Percentiles rank a stretch among this genome's conserved stretches.
Evolutionary conservation across 2,329 filamentous ascomycete genomes (phyloP).

Genomic region (Stagonosporopsis tanaceti): DNA sequence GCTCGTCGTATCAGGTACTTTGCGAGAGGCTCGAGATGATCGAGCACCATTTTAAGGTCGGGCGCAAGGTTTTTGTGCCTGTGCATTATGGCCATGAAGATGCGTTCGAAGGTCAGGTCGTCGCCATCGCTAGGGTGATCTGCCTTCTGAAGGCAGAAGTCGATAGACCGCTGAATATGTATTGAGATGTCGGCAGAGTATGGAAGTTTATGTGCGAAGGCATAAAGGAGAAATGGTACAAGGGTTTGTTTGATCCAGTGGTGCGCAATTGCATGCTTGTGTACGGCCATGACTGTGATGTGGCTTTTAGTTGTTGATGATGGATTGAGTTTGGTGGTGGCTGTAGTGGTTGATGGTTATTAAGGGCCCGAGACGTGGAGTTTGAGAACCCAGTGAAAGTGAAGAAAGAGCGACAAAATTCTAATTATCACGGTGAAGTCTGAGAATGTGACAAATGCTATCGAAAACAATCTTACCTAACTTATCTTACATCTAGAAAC

Average conservation of each 20-base stretch:
- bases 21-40: conserved; percentile 20
- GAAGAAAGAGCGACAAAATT: neutral
- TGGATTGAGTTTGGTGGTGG: neutral
- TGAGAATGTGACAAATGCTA: neutral
- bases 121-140: conserved; percentile 17
- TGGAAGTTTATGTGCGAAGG: conserved; percentile 14
- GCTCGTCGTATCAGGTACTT: conserved; percentile 22
- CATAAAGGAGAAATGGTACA: conserved; percentile 22
- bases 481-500: too few species aligned
- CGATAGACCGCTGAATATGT: conserved; percentile 3
- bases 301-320: neutral
- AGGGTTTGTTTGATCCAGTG: conserved; percentile 22
- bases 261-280: conserved; percentile 10
- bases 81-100: conserved; percentile 22
- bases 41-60: conserved; percentile 11
- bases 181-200: conserved; percentile 13
- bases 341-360: neutral
- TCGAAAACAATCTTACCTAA: too few species aligned
- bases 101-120: conserved; percentile 24
- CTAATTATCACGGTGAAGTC: neutral
- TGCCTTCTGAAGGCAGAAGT: conserved; percentile 12
- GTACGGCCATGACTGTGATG: neutral
- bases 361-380: neutral
- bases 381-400: neutral
- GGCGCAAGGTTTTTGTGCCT: conserved; percentile 10